A percentile compares a stretch with the other conserved stretches of the same genome.
phyloP scores from a whole-genome alignment of 2,329 filamentous ascomycete genomes.

The Elsinoe ampelina region DNA sequence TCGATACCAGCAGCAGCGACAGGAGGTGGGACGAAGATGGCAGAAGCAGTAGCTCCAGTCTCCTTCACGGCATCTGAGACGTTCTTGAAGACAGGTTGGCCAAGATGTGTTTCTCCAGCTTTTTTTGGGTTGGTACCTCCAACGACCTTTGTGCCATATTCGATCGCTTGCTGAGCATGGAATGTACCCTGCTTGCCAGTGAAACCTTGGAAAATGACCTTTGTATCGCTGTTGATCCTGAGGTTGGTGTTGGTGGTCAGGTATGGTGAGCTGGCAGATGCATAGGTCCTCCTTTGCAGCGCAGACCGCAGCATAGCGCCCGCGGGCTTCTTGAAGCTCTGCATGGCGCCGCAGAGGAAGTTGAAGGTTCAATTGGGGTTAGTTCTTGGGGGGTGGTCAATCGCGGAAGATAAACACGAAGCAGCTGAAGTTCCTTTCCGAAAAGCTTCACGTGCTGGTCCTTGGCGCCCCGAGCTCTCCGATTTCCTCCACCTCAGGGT shows the following conservation, averaged over 20 bases:
- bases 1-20: constrained; percentile 91
- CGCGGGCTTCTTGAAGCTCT: constrained; percentile 67
- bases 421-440: constrained; percentile 10
- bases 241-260: constrained; percentile 52
- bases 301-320: constrained; percentile 57
- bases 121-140: constrained; percentile 99
- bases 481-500: background rate
- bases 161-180: constrained; percentile 94
- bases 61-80: constrained; percentile 82
- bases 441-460: constrained; percentile 7
- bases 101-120: constrained; percentile 81
- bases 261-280: constrained; percentile 52
- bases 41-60: constrained; percentile 82
- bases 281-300: constrained; percentile 64
- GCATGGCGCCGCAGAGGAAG: constrained; percentile 51
- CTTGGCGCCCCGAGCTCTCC: constrained; percentile 10
- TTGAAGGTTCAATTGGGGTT: constrained; percentile 8
- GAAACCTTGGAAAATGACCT: constrained; percentile 95
- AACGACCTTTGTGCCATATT: constrained; percentile 96
- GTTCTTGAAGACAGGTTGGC: constrained; percentile 83
- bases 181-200: constrained; percentile 70
- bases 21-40: constrained; percentile 95
- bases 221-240: constrained; percentile 85
- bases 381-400: background rate
- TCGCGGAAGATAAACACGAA: constrained; percentile 7